A percentile compares a stretch with the other conserved stretches of the same genome.
These are phyloP conservation scores for Penicillium chermesinum DNA, from an alignment of 495 filamentous ascomycete genomes.

Conservation along the genomic window DNA sequence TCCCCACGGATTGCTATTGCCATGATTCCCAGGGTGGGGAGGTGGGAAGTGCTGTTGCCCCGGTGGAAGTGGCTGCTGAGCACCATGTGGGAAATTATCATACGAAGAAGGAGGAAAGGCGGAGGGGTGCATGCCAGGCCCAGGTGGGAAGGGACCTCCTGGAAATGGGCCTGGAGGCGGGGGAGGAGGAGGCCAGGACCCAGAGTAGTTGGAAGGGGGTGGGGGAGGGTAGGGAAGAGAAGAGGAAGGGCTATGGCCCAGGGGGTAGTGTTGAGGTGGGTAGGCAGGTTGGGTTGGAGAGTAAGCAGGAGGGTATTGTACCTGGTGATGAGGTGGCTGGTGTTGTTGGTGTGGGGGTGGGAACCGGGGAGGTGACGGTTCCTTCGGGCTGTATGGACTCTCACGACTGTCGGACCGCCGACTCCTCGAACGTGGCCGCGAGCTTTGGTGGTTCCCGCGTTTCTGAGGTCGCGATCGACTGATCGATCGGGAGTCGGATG, in stretches of 20 bases:
- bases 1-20: slow-evolving; percentile 18
- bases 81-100: slow-evolving; percentile 17
- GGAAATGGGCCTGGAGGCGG: slow-evolving; percentile 29
- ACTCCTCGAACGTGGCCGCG: slow-evolving; percentile 17
- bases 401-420: slow-evolving; percentile 36
- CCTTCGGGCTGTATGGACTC: slow-evolving; percentile 45
- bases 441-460: slow-evolving; percentile 4
- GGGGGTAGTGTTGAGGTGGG: slow-evolving; percentile 13
- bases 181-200: slow-evolving; percentile 49
- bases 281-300: slow-evolving; percentile 17
- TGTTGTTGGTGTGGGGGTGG: slow-evolving; percentile 26
- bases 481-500: slow-evolving; percentile 25
- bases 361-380: slow-evolving; percentile 24
- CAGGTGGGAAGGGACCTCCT: too few species aligned
- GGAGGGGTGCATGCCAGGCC: slow-evolving; percentile 14
- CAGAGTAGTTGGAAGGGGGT: slow-evolving; percentile 44
- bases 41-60: slow-evolving; percentile 38
- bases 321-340: slow-evolving; percentile 18
- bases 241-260: slow-evolving; percentile 14
- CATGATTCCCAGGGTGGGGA: slow-evolving; percentile 25
- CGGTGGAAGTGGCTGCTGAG: slow-evolving; percentile 30
- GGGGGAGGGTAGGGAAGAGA: slow-evolving; percentile 32
- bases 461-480: slow-evolving; percentile 11
- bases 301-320: slow-evolving; percentile 20
- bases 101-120: slow-evolving; percentile 25